Percentiles rank a stretch among this genome's conserved stretches.
These are phyloP conservation scores for Lagenidium giganteum DNA, from an alignment of 352 stramenopile genomes.

Conservation along the genomic window DNA sequence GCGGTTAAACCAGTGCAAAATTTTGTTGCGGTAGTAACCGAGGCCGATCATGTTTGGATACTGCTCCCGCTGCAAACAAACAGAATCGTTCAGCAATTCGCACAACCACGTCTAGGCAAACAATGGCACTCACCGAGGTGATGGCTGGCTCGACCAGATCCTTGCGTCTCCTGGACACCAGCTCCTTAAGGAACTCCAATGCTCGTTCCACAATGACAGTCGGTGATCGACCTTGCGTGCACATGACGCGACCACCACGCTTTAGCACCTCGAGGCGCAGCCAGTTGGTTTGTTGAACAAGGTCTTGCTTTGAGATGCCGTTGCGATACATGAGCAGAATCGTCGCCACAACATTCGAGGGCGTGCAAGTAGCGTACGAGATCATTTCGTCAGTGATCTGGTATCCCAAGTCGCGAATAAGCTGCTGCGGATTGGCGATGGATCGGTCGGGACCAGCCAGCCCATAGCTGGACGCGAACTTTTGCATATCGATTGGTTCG, in stretches of 20 bases:
- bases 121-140: slow-evolving; percentile 34
- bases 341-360: slow-evolving; percentile 67
- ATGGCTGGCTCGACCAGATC: slow-evolving; percentile 79
- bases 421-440: slow-evolving; percentile 13
- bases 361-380: slow-evolving; percentile 55
- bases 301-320: slow-evolving; percentile 63
- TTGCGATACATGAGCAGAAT: slow-evolving; percentile 78
- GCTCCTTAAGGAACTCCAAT: slow-evolving; percentile 58
- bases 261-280: slow-evolving; percentile 62
- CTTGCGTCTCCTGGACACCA: slow-evolving; percentile 67
- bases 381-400: slow-evolving; percentile 73
- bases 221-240: slow-evolving; percentile 61
- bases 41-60: slow-evolving; percentile 85
- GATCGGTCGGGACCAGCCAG: too few species aligned
- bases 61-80: slow-evolving; percentile 49
- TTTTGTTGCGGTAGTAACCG: slow-evolving; percentile 85
- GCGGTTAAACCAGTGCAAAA: slow-evolving; percentile 82
- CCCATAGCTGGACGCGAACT: too few species aligned
- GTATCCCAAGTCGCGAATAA: slow-evolving; percentile 69
- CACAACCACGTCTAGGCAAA: not conserved
- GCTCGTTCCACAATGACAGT: slow-evolving; percentile 63
- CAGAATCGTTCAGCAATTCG: slow-evolving; percentile 10
- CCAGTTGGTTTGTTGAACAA: slow-evolving; percentile 74
- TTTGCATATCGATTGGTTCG: slow-evolving; percentile 54
- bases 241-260: slow-evolving; percentile 63